Evolutionary conservation across 441 rosid genomes (phyloP).

Genomic region (Syzygium syzygioides): DNA sequence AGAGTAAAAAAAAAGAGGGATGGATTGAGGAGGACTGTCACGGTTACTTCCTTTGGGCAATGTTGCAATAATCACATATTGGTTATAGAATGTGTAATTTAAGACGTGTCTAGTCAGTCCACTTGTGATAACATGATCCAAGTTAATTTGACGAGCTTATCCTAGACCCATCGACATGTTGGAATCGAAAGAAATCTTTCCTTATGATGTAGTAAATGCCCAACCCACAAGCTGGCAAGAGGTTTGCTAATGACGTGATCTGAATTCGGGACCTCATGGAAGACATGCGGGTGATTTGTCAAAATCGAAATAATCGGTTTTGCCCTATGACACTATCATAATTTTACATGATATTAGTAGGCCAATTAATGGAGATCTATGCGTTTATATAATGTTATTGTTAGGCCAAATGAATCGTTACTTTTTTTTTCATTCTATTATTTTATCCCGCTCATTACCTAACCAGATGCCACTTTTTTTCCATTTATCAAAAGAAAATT

Average conservation of each 20-base stretch:
- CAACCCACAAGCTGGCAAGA: background rate
- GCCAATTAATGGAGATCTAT: fast-evolving
- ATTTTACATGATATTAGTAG: background rate
- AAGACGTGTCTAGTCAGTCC: background rate
- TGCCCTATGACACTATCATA: background rate
- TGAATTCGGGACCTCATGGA: fast-evolving
- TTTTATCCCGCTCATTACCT: background rate
- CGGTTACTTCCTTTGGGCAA: background rate
- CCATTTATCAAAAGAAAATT: background rate
- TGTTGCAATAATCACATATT: background rate
- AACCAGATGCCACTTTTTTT: background rate
- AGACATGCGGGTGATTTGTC: background rate
- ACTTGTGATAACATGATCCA: background rate
- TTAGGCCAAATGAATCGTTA: background rate
- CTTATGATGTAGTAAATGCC: background rate
- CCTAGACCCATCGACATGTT: background rate
- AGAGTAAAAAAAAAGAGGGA: background rate
- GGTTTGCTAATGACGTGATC: background rate
- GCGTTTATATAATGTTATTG: background rate
- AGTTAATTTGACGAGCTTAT: background rate
- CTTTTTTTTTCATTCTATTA: background rate
- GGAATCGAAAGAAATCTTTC: fast-evolving
- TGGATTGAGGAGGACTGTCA: background rate
- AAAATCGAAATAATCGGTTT: background rate
- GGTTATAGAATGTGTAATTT: background rate